A percentile compares a stretch with the other conserved stretches of the same genome.
phyloP scores from a whole-genome alignment of 164 flowering plant species.

The Cinnamomum micranthum region DNA sequence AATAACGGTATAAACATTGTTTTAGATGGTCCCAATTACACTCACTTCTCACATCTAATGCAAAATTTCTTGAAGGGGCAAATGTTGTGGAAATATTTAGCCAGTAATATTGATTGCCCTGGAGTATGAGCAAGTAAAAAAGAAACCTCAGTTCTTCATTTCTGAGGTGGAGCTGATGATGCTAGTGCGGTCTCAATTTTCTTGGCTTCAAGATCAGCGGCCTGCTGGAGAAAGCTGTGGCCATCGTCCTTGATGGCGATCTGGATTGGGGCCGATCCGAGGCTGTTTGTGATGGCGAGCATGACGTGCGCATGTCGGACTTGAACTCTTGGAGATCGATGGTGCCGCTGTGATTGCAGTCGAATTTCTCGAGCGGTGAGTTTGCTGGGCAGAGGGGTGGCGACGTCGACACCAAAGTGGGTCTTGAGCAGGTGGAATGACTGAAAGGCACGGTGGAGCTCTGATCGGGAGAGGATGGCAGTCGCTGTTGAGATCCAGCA shows the following conservation, averaged over 20 bases:
- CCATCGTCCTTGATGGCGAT: conserved; percentile 46
- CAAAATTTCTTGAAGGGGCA: too few relatives aligned
- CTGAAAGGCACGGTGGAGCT: conserved; percentile 72
- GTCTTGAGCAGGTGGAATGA: conserved; percentile 54
- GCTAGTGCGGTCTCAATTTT: conserved; percentile 5
- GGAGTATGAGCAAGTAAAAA: too few relatives aligned
- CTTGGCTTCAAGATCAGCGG: conserved; percentile 65
- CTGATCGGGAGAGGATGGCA: conserved; percentile 65
- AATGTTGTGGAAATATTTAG: too few relatives aligned
- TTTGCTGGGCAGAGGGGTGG: conserved; percentile 49
- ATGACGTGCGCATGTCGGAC: conserved; percentile 81
- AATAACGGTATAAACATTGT: too few relatives aligned
- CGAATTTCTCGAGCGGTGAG: conserved; percentile 50
- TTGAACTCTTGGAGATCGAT: conserved; percentile 60
- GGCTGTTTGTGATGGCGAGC: conserved; percentile 48
- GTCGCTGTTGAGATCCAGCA: conserved; percentile 65
- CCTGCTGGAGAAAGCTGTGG: conserved; percentile 46
- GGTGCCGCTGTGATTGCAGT: conserved; percentile 36
- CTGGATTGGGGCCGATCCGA: too few relatives aligned
- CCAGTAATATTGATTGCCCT: too few relatives aligned
- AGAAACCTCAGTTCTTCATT: too few relatives aligned
- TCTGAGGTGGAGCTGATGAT: background rate
- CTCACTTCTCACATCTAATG: too few relatives aligned
- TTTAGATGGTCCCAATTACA: too few relatives aligned
- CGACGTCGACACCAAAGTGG: conserved; percentile 13